A percentile compares a stretch with the other conserved stretches of the same genome.
phyloP scores from a whole-genome alignment of 2,329 filamentous ascomycete genomes.

The Nemania diffusa region DNA sequence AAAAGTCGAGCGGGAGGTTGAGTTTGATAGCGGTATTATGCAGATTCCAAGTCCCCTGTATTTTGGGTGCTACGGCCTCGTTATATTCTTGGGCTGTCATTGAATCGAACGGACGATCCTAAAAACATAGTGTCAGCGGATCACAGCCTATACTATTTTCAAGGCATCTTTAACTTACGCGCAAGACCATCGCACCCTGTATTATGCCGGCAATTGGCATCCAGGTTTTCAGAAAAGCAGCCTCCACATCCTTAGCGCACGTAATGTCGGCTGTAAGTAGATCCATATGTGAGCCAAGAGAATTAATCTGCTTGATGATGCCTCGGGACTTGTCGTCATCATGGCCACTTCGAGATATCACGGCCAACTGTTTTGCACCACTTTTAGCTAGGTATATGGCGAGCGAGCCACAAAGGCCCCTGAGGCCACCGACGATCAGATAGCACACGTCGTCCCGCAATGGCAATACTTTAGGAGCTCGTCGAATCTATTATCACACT shows the following conservation, averaged over 20 bases:
- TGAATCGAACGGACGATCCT: conserved; percentile 40
- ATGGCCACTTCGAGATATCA: conserved; percentile 47
- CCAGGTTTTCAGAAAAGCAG: conserved; percentile 20
- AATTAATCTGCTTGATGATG: conserved; percentile 37
- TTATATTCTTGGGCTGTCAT: conserved; percentile 51
- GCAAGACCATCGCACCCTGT: conserved; percentile 41
- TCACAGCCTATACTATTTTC: not conserved
- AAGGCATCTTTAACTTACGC: conserved; percentile 36
- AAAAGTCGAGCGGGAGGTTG: conserved; percentile 50
- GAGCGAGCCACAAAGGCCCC: conserved; percentile 52
- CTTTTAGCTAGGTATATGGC: conserved; percentile 49
- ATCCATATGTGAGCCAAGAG: conserved; percentile 37
- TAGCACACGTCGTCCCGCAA: conserved; percentile 39
- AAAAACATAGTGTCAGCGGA: not conserved
- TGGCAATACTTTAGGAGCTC: conserved; percentile 31
- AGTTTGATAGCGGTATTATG: conserved; percentile 42
- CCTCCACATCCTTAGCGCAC: conserved; percentile 26
- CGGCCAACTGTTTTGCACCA: conserved; percentile 49
- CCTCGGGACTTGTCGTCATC: conserved; percentile 45
- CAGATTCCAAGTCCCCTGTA: conserved; percentile 54
- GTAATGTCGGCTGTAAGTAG: conserved; percentile 38
- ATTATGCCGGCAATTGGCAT: conserved; percentile 42
- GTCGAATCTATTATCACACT: conserved; percentile 32
- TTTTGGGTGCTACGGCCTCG: conserved; percentile 48
- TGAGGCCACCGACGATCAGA: conserved; percentile 52